phyloP scores from a whole-genome alignment of 345 rosid species.

The Euphorbia pulcherrima region DNA sequence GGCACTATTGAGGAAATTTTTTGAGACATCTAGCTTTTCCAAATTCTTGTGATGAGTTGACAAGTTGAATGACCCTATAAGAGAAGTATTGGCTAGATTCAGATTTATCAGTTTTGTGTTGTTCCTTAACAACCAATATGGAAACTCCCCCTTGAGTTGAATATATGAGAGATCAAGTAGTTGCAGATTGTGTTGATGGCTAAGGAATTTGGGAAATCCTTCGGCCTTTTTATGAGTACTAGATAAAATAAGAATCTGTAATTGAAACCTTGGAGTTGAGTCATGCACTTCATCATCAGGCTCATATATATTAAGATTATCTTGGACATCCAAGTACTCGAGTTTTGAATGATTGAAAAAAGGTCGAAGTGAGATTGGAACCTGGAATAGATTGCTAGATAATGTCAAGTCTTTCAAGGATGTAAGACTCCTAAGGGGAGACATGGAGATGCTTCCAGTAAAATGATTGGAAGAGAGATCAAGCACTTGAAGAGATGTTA shows the following conservation, averaged over 20 bases:
- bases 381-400: not conserved
- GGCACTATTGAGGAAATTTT: not conserved
- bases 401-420: not conserved
- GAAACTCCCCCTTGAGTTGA: not conserved
- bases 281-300: not conserved
- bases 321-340: not conserved
- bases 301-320: not conserved
- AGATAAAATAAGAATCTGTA: not conserved
- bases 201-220: not conserved
- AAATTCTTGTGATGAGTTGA: not conserved
- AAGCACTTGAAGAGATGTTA: not conserved
- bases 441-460: not conserved
- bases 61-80: not conserved
- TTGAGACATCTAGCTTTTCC: not conserved
- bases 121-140: not conserved
- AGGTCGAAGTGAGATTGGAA: not conserved
- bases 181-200: not conserved
- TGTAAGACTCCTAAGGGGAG: not conserved
- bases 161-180: not conserved
- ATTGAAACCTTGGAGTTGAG: not conserved
- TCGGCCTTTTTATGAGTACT: not conserved
- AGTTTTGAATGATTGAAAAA: constrained; percentile 5
- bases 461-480: not conserved
- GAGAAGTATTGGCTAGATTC: not conserved
- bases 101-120: not conserved